A percentile compares a stretch with the other conserved stretches of the same genome.
These are phyloP conservation scores for Colletotrichum liriopes DNA, from an alignment of 2,329 filamentous ascomycete genomes.

Conservation along the genomic window DNA sequence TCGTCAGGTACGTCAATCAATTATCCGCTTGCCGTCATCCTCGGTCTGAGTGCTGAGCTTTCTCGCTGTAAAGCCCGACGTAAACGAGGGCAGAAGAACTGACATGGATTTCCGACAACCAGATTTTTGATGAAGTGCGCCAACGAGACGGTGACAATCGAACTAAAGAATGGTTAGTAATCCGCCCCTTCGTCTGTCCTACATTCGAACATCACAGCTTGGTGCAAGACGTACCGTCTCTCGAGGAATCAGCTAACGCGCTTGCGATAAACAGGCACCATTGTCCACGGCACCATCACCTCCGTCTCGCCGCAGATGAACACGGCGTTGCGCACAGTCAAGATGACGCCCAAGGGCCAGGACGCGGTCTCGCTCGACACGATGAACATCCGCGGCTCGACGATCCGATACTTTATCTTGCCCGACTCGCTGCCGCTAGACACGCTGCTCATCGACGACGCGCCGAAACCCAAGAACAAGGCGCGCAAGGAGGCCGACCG, in stretches of 20 bases:
- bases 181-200: not conserved
- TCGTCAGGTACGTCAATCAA: conserved; percentile 84
- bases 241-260: conserved; percentile 13
- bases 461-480: conserved; percentile 99
- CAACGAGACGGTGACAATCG: conserved; percentile 98
- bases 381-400: conserved; percentile 96
- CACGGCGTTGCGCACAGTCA: conserved; percentile 93
- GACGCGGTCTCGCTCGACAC: conserved; percentile 91
- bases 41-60: conserved; percentile 43
- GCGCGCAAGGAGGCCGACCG: conserved; percentile 89
- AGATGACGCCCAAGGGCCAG: conserved; percentile 93
- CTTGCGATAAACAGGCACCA: conserved; percentile 76
- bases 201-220: not conserved
- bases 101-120: conserved; percentile 48
- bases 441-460: conserved; percentile 95
- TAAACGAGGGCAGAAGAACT: conserved; percentile 46
- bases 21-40: conserved; percentile 48
- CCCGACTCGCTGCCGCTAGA: conserved; percentile 96
- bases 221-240: not conserved
- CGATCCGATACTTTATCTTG: conserved; percentile 96
- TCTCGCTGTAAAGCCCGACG: conserved; percentile 8
- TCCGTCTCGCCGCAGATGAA: conserved; percentile 99
- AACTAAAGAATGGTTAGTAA: conserved; percentile 92
- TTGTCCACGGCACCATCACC: conserved; percentile 96
- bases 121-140: conserved; percentile 99